Evolutionary conservation across 1,139 yeast species (phyloP).

Genomic region (Candida glucosophila): DNA sequence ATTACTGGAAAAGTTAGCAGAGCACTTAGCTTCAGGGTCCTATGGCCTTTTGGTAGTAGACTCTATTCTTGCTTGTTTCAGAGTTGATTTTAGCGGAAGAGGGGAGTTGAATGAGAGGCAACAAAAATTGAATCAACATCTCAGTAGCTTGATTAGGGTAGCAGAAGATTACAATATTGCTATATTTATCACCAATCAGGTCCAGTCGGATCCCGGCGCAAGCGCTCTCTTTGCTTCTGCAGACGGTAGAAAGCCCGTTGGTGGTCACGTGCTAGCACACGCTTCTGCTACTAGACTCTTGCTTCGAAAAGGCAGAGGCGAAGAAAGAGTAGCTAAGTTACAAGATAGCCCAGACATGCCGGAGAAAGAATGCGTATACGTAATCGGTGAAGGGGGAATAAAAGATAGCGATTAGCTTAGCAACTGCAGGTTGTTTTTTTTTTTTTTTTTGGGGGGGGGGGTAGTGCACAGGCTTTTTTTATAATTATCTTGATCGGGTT

Average conservation of each 20-base stretch:
- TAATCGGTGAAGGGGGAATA: slow-evolving; percentile 46
- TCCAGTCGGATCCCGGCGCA: slow-evolving; percentile 64
- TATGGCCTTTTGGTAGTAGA: slow-evolving; percentile 39
- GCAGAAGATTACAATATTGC: slow-evolving; percentile 56
- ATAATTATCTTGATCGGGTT: slow-evolving; percentile 18
- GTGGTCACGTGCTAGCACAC: slow-evolving; percentile 58
- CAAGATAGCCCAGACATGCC: slow-evolving; percentile 62
- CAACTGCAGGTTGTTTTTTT: slow-evolving; percentile 1
- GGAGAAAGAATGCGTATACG: slow-evolving; percentile 47
- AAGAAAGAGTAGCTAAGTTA: slow-evolving; percentile 54
- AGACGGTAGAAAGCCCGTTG: slow-evolving; percentile 59
- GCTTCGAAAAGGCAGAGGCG: slow-evolving; percentile 55
- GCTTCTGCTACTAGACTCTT: slow-evolving; percentile 56
- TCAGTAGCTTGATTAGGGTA: slow-evolving; percentile 40
- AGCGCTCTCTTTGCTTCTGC: slow-evolving; percentile 56
- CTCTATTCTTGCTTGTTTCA: slow-evolving; percentile 54
- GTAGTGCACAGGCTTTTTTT: too few species aligned
- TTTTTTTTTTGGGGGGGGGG: too few species aligned
- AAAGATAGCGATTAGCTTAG: slow-evolving; percentile 26
- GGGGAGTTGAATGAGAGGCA: slow-evolving; percentile 57
- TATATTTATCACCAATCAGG: slow-evolving; percentile 53
- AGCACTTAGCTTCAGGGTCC: slow-evolving; percentile 40
- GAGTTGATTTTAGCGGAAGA: slow-evolving; percentile 53
- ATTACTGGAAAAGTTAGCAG: slow-evolving; percentile 43
- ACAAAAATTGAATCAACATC: slow-evolving; percentile 50